Evolutionary conservation across 2,329 filamentous ascomycete genomes (phyloP), one percentile per base, ranked within the genome.

Genomic region (Neophaeococcomyces mojaviensis): DNA sequence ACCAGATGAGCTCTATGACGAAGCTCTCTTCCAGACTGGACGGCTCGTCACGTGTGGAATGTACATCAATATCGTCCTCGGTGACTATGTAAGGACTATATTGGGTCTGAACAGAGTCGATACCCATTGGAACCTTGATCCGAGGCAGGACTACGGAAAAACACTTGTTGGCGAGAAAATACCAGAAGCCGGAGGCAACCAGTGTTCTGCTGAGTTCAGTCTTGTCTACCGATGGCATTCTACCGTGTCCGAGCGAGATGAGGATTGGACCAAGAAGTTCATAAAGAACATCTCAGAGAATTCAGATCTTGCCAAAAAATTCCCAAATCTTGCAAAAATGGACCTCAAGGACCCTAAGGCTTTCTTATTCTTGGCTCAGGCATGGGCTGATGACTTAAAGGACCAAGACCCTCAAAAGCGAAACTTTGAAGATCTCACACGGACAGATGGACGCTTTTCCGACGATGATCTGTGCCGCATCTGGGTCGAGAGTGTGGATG

Each of bases 191-290:
- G 78, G 84, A 0, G 88, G 88, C 42, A 94, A 90, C 58, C 81
- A 84, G 53, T 85, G 89, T 2, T 89, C 86, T 0, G 85, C 83
- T 2, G 88, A 94, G 68, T 94, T 94, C 72, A 92, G 90, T 61
- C 73, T 94, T 8, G 84, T 84, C 53, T 94, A 94, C 62, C 76
- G 87, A 50, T 94, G 86, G 86, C 87, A 94, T 67, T 87, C 85
- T 2, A 81, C 82, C 56, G 84, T 90, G 54, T 76, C 74, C 18
- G 76, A 79, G 47, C 80, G 77, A 51, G 87, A 94, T 58, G 86
- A 90, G 58, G 73, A 79, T 53, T 94, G 86, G 86, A 74, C 85
- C 50, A 88, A 84, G 58, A 62, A 67, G 1, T 66, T 76, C 32
- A 63, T 86, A 1, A 79, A 87, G 52, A 74, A 75, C 39, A 81